These are phyloP conservation scores for Calonectria pseudoreteaudii DNA, from an alignment of 2,329 filamentous ascomycete genomes.

Conservation along the genomic window DNA sequence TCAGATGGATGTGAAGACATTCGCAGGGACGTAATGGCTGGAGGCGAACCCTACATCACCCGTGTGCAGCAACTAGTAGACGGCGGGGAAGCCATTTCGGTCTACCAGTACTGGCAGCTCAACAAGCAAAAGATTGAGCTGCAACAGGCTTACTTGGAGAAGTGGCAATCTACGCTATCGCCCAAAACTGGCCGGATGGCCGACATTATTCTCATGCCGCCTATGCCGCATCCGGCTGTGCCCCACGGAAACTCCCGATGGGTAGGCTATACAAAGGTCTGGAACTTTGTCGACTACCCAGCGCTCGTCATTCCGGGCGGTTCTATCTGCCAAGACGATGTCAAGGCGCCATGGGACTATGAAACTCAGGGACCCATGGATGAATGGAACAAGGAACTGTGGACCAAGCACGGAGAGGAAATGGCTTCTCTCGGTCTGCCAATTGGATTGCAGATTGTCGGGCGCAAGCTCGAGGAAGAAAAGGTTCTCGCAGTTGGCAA, in stretches of 20 bases:
- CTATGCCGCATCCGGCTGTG: slow-evolving; percentile 70
- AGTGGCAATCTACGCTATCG: slow-evolving; percentile 64
- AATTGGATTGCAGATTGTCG: slow-evolving; percentile 65
- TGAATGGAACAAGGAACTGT: slow-evolving; percentile 33
- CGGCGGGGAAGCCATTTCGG: slow-evolving; percentile 64
- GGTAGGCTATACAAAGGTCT: slow-evolving; percentile 57
- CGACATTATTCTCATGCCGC: slow-evolving; percentile 68
- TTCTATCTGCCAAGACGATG: slow-evolving; percentile 54
- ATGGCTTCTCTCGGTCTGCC: slow-evolving; percentile 47
- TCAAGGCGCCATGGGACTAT: slow-evolving; percentile 46
- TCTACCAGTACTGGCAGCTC: slow-evolving; percentile 76
- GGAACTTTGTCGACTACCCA: slow-evolving; percentile 46
- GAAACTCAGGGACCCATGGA: slow-evolving; percentile 23
- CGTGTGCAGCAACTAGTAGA: slow-evolving; percentile 69
- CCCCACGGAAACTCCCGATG: slow-evolving; percentile 55
- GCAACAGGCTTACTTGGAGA: slow-evolving; percentile 61
- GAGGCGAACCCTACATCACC: slow-evolving; percentile 70
- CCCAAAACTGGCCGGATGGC: slow-evolving; percentile 57
- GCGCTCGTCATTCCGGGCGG: slow-evolving; percentile 42
- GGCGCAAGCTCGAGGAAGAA: slow-evolving; percentile 65
- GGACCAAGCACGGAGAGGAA: slow-evolving; percentile 21
- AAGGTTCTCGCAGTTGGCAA: slow-evolving; percentile 54
- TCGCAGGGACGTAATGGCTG: slow-evolving; percentile 61
- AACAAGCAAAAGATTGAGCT: slow-evolving; percentile 66
- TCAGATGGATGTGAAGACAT: slow-evolving; percentile 75